Evolutionary conservation across 495 filamentous ascomycete genomes (phyloP), one percentile per base, ranked within the genome.

Genomic region (Hyphodiscus hymeniophilus): DNA sequence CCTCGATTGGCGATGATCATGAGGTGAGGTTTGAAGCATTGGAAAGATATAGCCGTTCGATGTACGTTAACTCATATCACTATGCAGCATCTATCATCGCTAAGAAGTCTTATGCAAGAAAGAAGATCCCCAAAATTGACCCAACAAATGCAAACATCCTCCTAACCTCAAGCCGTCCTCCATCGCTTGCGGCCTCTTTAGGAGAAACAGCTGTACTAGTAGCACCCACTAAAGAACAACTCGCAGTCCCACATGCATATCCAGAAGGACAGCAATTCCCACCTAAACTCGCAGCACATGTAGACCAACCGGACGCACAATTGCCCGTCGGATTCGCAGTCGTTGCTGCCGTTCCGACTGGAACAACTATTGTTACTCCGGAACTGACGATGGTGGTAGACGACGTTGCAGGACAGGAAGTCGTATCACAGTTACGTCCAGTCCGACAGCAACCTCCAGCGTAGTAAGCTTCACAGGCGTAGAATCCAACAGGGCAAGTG

Each of bases 181-280:
- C 50, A 16, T 1, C 17, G 47, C 32, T 57, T 18, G 53, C 54
- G 35, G 47, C 48, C 26, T 64, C 73, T 71, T 89, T 89, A 41
- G 71, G 75, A 35, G 84, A 76, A 30, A 71, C 74, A 22, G 80
- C 75, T 18, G 72, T 74, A 11, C 68, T 70, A 34, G 72, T 76
- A 13, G 58, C 64, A 0, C 59, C 51, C 0, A 63, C 59, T 2
- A 73, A 71, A 11, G 76, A 77, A 60, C 89, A 94, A 60, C 82
- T 85, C 17, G 71, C 68, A 17, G 65, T 63, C 8, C 87, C 88
- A 65, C 89, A 94, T 4, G 49, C 63, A 60, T 79, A 91, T 16
- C 85, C 87, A 18, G 51, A 67, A 3, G 87, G 88, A 71, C 89
- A 95, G 58, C 89, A 95, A 0, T 79, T 81, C 7, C 89, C 89